phyloP scores from a whole-genome alignment of 164 flowering plant species.

The Tetracentron sinense region DNA sequence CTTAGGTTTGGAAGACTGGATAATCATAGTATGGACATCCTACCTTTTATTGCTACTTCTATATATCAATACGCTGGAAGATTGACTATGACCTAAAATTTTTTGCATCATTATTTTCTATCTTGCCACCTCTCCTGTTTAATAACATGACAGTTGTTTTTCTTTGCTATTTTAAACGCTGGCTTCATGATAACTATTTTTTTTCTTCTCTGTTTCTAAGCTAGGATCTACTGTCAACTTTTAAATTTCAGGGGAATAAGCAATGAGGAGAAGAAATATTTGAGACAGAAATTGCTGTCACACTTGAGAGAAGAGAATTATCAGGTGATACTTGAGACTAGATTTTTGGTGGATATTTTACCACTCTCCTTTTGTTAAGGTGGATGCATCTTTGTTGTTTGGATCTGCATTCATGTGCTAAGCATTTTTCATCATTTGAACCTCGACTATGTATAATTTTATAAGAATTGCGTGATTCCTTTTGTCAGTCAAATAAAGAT shows the following conservation, averaged over 20 bases:
- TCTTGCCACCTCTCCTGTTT: too few species aligned
- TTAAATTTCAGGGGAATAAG: constrained; percentile 59
- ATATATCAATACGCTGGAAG: too few species aligned
- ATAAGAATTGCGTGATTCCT: background rate
- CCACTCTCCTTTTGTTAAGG: constrained; percentile 1
- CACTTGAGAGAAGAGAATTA: constrained; percentile 83
- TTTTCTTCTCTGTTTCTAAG: too few species aligned
- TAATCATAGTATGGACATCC: too few species aligned
- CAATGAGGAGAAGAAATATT: constrained; percentile 80
- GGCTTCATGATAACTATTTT: too few species aligned
- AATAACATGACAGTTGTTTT: too few species aligned
- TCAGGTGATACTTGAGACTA: constrained; percentile 44
- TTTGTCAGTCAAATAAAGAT: background rate
- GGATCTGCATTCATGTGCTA: background rate
- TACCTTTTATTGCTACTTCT: too few species aligned
- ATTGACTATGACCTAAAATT: too few species aligned
- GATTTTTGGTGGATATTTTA: constrained; percentile 6
- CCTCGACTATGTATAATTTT: background rate
- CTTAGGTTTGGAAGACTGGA: too few species aligned
- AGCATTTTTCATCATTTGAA: background rate
- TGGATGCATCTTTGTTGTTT: background rate
- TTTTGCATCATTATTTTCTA: too few species aligned
- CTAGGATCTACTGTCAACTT: too few species aligned
- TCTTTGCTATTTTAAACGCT: too few species aligned
- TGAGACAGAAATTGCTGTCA: constrained; percentile 67